A percentile compares a stretch with the other conserved stretches of the same genome.
Conservation (phyloP, 208 protist species). For the Acanthamoeba comandoni region DNA sequence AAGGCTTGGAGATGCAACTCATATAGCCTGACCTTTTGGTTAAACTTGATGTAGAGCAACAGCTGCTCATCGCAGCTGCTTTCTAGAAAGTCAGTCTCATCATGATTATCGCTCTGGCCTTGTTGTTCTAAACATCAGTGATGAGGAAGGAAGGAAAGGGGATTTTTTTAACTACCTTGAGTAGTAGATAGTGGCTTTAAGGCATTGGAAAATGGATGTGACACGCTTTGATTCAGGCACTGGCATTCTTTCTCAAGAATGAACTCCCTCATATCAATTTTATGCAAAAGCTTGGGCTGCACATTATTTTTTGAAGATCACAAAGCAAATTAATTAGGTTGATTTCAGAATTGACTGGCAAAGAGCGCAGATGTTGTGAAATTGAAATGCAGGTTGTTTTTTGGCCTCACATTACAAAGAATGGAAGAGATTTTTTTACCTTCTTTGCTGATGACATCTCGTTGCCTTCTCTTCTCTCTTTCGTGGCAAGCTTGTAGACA, state of each 20-base stretch:
- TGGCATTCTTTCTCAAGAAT: conserved; percentile 30
- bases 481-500: too few relatives aligned
- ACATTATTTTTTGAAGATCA: too few relatives aligned
- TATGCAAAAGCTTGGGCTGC: conserved; percentile 49
- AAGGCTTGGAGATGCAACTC: conserved; percentile 48
- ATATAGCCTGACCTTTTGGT: conserved; percentile 20
- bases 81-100: neutral
- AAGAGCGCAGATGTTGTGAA: too few relatives aligned
- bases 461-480: too few relatives aligned
- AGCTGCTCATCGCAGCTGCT: conserved; percentile 50
- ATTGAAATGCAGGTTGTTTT: too few relatives aligned
- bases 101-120: neutral
- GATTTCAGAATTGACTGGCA: neutral
- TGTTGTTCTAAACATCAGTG: neutral
- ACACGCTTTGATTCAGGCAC: conserved; percentile 42
- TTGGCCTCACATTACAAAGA: neutral
- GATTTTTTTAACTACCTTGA: neutral
- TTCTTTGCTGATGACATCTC: neutral
- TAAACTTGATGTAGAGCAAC: conserved; percentile 42
- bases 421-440: conserved; percentile 2
- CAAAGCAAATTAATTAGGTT: neutral
- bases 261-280: conserved; percentile 28
- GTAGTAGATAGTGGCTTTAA: neutral
- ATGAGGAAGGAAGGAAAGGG: neutral
- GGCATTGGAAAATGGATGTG: neutral